Conservation (phyloP, 345 rosid genomes). For the Aquilaria malaccensis region DNA sequence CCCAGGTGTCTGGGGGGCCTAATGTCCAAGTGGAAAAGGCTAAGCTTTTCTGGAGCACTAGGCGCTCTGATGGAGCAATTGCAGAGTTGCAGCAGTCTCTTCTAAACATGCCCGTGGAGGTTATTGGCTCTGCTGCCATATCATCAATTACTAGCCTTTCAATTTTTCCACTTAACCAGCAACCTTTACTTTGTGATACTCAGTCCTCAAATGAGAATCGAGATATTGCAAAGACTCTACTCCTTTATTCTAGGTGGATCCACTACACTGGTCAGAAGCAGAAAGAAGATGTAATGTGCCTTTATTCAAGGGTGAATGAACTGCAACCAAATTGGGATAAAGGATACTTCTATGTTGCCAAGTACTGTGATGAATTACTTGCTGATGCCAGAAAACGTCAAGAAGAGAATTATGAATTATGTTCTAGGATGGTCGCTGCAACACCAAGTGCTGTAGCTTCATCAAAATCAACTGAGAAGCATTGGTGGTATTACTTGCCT, state of each 20-base stretch:
- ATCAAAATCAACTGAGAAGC: slow-evolving; percentile 46
- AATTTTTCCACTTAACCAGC: slow-evolving; percentile 59
- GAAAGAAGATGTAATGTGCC: slow-evolving; percentile 87
- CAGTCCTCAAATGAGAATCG: slow-evolving; percentile 54
- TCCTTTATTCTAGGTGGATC: slow-evolving; percentile 87
- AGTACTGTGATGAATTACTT: slow-evolving; percentile 89
- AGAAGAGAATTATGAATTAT: slow-evolving; percentile 60
- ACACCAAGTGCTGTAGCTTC: slow-evolving; percentile 32
- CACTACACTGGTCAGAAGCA: slow-evolving; percentile 91
- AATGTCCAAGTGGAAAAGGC: slow-evolving; percentile 95
- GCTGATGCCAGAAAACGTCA: slow-evolving; percentile 93
- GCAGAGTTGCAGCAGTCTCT: slow-evolving; percentile 87
- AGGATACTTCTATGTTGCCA: slow-evolving; percentile 89
- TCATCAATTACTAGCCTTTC: slow-evolving; percentile 72
- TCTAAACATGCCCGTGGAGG: slow-evolving; percentile 78
- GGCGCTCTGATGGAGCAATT: slow-evolving; percentile 88
- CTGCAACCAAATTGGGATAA: slow-evolving; percentile 92
- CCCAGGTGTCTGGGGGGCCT: slow-evolving; percentile 85
- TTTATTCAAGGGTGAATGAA: slow-evolving; percentile 80
- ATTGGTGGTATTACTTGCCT: slow-evolving; percentile 71
- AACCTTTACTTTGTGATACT: slow-evolving; percentile 43
- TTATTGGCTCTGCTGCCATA: slow-evolving; percentile 63
- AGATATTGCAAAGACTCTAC: slow-evolving; percentile 86
- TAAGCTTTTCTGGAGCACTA: slow-evolving; percentile 87
- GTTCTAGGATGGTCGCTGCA: slow-evolving; percentile 30